Evolutionary conservation across 2,329 filamentous ascomycete species (phyloP), one percentile per base, ranked within the genome.

Genomic region (Diaporthe sp.): DNA sequence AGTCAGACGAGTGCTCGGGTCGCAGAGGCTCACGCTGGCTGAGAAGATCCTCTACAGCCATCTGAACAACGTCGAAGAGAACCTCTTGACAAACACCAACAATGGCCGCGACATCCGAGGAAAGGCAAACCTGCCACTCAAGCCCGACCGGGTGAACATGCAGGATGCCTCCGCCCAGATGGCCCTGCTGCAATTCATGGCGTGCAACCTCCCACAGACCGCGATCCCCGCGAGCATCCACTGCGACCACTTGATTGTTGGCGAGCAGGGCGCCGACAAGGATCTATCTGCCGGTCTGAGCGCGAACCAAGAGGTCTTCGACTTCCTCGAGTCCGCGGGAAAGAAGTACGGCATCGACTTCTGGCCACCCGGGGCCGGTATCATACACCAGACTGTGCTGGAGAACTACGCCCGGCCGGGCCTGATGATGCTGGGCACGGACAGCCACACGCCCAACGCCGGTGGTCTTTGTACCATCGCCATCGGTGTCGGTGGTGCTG

Each of bases 21-120:
- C 85, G 74, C 86, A 87, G 78, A 87, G 88, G 73, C 90, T 99
- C 75, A 98, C 96, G 2, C 90, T 99, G 74, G 95, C 97, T 77
- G 97, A 99, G 86, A 99, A 99, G 90, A 98, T 99, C 80, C 90
- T 99, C 74, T 99, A 98, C 88, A 95, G 96, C 80, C 97, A 99
- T 86, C 88, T 99, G 77, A 93, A 97, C 85, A 94, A 95, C 81
- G 91, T 92, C 9, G 96, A 98, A 85, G 95, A 97, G 83, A 96
- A 95, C 50, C 90, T 99, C 71, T 88, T 98, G 76, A 91, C 90
- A 71, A 91, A 92, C 81, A 98, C 96, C 67, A 90, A 95, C 84
- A 95, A 96, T 89, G 96, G 96, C 78, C 90, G 90, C 69, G 90
- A 93, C 80, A 93, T 99, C 76, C 92, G 97, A 55, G 96, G 96